Conservation (phyloP, 331 rosid species). For the Stylosanthes scabra region DNA sequence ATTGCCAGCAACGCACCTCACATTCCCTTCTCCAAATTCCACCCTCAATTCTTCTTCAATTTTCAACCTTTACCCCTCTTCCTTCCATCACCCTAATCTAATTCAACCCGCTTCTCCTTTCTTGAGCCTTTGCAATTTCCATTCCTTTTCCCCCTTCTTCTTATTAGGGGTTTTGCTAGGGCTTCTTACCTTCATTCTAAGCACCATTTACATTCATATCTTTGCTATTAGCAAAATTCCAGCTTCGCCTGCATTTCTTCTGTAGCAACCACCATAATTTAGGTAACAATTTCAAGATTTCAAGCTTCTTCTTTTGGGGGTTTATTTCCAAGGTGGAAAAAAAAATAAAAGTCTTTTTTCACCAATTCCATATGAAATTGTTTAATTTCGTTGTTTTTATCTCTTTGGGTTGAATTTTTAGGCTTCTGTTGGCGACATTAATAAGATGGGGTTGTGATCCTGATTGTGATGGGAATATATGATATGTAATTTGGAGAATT, state of each 20-base stretch:
- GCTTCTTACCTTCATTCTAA: conserved; percentile 12
- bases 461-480: not conserved
- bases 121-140: not conserved
- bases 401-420: not conserved
- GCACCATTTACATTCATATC: not conserved
- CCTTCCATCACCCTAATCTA: not conserved
- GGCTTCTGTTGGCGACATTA: conserved; percentile 30
- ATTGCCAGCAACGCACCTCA: not conserved
- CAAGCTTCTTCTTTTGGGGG: not conserved
- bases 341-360: not conserved
- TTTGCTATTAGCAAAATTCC: not conserved
- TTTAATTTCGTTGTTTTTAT: not conserved
- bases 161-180: conserved; percentile 22
- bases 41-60: conserved; percentile 25
- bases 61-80: conserved; percentile 23
- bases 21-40: conserved; percentile 26
- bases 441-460: conserved; percentile 55
- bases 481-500: conserved; percentile 23
- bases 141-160: conserved; percentile 5
- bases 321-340: not conserved
- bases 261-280: not conserved
- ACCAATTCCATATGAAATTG: conserved; percentile 21
- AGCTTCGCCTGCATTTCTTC: conserved; percentile 26
- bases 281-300: conserved; percentile 12
- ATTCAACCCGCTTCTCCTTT: conserved; percentile 16